phyloP scores from a whole-genome alignment of 2,329 filamentous ascomycete genomes.

The Phaeosphaeriaceae sp. region DNA sequence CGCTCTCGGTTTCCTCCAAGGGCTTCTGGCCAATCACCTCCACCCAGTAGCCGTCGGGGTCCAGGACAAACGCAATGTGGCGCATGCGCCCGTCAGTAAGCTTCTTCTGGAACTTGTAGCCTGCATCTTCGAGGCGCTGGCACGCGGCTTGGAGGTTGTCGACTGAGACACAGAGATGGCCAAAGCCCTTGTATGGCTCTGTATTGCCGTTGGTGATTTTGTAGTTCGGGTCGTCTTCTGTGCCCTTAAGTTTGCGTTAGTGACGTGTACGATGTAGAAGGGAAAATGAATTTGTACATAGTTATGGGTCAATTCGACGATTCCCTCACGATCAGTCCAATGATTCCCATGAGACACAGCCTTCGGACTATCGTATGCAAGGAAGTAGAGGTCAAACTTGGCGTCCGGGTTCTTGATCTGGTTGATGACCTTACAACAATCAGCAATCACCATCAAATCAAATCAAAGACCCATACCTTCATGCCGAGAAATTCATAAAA shows the following conservation, averaged over 20 bases:
- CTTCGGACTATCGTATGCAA: slow-evolving; percentile 81
- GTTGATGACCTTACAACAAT: slow-evolving; percentile 74
- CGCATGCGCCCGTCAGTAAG: slow-evolving; percentile 76
- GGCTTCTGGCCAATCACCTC: slow-evolving; percentile 78
- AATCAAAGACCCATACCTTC: not conserved
- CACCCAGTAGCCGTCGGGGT: slow-evolving; percentile 78
- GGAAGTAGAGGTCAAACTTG: slow-evolving; percentile 96
- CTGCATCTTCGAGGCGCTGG: slow-evolving; percentile 84
- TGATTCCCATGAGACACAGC: slow-evolving; percentile 77
- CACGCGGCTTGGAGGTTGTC: slow-evolving; percentile 84
- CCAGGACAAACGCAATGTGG: slow-evolving; percentile 87
- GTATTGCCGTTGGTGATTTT: slow-evolving; percentile 86
- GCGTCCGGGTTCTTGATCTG: slow-evolving; percentile 82
- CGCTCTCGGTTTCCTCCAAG: slow-evolving; percentile 73
- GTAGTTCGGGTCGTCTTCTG: slow-evolving; percentile 82
- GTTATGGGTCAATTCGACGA: slow-evolving; percentile 84
- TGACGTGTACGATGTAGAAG: not conserved
- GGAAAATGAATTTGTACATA: slow-evolving; percentile 60
- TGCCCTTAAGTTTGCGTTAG: slow-evolving; percentile 60
- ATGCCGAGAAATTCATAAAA: slow-evolving; percentile 92
- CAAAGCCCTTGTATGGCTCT: slow-evolving; percentile 86
- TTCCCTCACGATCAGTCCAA: slow-evolving; percentile 83
- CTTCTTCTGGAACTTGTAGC: slow-evolving; percentile 95
- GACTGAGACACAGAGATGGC: slow-evolving; percentile 79
- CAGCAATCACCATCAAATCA: not conserved